Base-by-base conservation (phyloP, 305 asterid species). In the Solanum hybrid region DNA sequence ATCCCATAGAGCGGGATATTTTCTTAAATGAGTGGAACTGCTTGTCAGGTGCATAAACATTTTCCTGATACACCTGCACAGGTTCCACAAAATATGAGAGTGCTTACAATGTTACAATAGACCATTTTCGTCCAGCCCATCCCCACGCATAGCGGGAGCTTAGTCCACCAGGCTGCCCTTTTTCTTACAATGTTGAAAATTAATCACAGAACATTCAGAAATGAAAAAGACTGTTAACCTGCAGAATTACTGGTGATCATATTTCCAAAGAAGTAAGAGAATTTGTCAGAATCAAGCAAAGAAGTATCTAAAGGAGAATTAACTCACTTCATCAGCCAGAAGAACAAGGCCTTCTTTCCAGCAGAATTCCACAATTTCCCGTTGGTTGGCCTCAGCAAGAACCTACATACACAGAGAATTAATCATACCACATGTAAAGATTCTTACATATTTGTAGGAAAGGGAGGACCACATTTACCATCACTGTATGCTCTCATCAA, bases 311-410 rank as follows among this genome's bases (percentile, higher is more conserved):
- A 34, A 77, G 46, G 7, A 46, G 31, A 77, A 90, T 87, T 60
- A 60, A 89, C n/a, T 90, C 89, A 96, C 99, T 97, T 96, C 98
- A 89, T 96, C 98, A 16, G 98, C 99, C 89, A 96, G 91, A 90
- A 96, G 99, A 92, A 96, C 96, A 42, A 96, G 96, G 64, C 98
- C 98, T 94, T 96, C 98, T 89, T 94, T 91, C 96, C 94, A 95
- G 95, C 99, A 96, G 94, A 96, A 96, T 88, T 96, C 98, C 89
- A 96, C 99, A 87, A 96, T 96, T 90, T 95, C 92, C 60, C 85
- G 91, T 90, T 94, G 98, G 97, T 94, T 95, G 90, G 89, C 92
- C 93, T 96, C 97, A 82, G 96, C 94, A 89, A 96, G 93, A 91
- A 96, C 99, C 99, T 96, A 51, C 66, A 86, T 35, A 51, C 80